Conservation (phyloP, 1,284 basidiomycete species). For the Moesziomyces sp. region DNA sequence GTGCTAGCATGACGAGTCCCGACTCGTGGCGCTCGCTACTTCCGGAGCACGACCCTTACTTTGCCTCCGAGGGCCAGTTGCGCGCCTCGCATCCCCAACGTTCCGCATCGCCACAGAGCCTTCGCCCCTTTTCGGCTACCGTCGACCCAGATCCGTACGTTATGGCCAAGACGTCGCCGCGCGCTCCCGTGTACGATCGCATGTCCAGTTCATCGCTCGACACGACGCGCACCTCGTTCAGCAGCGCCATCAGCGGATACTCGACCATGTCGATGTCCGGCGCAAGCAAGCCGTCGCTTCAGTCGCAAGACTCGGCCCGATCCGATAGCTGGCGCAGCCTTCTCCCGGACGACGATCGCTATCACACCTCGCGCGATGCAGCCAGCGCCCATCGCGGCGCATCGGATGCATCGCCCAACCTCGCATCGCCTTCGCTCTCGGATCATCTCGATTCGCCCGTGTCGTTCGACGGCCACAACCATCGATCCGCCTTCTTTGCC, state of each 20-base stretch:
- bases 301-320: constrained; percentile 10
- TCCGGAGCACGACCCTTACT: constrained; percentile 56
- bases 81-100: constrained; percentile 11
- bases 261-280: constrained; percentile 44
- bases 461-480: constrained; percentile 24
- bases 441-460: constrained; percentile 33
- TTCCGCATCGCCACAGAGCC: constrained; percentile 24
- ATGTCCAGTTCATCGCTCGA: constrained; percentile 27
- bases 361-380: constrained; percentile 21
- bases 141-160: constrained; percentile 30
- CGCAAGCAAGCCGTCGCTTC: constrained; percentile 8
- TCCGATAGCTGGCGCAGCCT: constrained; percentile 50
- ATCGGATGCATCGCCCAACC: constrained; percentile 11
- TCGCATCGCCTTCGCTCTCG: constrained; percentile 33
- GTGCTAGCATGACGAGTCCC: constrained; percentile 40
- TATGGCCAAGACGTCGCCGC: constrained; percentile 26
- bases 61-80: constrained; percentile 33
- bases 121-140: constrained; percentile 9
- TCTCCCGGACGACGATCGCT: constrained; percentile 43
- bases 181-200: constrained; percentile 12
- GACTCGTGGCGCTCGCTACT: constrained; percentile 58
- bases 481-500: constrained; percentile 34
- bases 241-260: constrained; percentile 40
- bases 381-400: neutral
- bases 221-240: constrained; percentile 40